phyloP scores from a whole-genome alignment of 1,139 yeast species.

The Yamadazyma sp. region DNA sequence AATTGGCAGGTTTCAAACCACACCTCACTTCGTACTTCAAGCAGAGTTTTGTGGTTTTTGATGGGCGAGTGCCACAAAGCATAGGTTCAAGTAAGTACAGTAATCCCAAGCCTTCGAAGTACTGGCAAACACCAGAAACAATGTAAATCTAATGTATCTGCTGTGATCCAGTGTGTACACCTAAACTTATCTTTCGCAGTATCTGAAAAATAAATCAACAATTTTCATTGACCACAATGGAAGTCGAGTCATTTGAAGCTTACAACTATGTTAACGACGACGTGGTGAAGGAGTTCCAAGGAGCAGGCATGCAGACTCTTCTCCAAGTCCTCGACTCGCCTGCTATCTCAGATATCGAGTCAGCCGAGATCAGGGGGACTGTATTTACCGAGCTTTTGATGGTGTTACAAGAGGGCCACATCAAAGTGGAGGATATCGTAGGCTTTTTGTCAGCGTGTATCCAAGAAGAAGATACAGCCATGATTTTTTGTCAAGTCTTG shows the following conservation, averaged over 20 bases:
- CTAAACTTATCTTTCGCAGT: background rate
- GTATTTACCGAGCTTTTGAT: constrained; percentile 39
- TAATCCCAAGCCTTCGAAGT: no score
- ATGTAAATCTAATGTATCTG: no score
- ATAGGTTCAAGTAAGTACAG: no score
- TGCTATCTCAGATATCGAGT: constrained; percentile 17
- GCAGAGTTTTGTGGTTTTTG: no score
- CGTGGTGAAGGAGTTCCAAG: constrained; percentile 27
- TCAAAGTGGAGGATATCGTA: constrained; percentile 24
- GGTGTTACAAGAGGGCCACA: constrained; percentile 25
- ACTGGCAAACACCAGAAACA: no score
- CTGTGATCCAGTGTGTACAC: no score
- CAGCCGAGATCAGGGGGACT: constrained; percentile 8
- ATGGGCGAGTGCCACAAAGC: no score
- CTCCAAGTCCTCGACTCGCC: constrained; percentile 29
- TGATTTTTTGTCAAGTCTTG: constrained; percentile 44
- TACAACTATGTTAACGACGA: constrained; percentile 28
- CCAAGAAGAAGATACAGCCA: constrained; percentile 34
- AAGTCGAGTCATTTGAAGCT: constrained; percentile 2
- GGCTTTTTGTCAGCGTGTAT: constrained; percentile 31
- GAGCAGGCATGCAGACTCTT: constrained; percentile 29
- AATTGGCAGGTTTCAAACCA: no score
- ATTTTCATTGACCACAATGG: background rate
- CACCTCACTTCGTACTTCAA: no score
- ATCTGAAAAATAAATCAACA: constrained; percentile 1